Percentiles rank a stretch among this genome's conserved stretches.
These are phyloP conservation scores for Irpex rosettiformis DNA, from an alignment of 1,284 basidiomycete species.

Conservation along the genomic window DNA sequence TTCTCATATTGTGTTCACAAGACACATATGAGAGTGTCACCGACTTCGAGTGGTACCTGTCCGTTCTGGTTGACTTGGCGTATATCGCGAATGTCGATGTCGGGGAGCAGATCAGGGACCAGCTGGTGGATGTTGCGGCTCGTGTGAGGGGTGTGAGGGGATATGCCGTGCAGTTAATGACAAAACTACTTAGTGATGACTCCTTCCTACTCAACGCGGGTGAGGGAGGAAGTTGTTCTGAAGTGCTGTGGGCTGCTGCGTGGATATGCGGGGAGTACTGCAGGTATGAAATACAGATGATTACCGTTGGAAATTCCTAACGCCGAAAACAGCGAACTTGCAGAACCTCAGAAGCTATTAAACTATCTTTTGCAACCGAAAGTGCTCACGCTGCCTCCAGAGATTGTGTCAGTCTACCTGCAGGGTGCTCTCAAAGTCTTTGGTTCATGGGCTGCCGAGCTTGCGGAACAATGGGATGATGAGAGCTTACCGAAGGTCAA, in stretches of 20 bases:
- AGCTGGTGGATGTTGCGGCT: slow-evolving; percentile 84
- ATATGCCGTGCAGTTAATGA: slow-evolving; percentile 82
- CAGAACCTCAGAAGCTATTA: slow-evolving; percentile 67
- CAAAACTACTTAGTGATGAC: slow-evolving; percentile 76
- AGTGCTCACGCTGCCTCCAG: slow-evolving; percentile 50
- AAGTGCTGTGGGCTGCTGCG: slow-evolving; percentile 88
- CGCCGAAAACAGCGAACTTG: slow-evolving; percentile 49
- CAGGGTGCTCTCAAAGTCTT: slow-evolving; percentile 88
- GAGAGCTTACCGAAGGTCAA: slow-evolving; percentile 62
- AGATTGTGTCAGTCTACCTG: slow-evolving; percentile 73
- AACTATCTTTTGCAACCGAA: slow-evolving; percentile 64
- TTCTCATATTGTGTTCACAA: slow-evolving; percentile 80
- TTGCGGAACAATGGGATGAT: slow-evolving; percentile 75
- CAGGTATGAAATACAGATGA: slow-evolving; percentile 52
- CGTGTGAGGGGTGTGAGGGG: slow-evolving; percentile 76
- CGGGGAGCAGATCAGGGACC: slow-evolving; percentile 72
- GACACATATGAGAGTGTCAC: slow-evolving; percentile 84
- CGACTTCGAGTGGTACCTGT: slow-evolving; percentile 97
- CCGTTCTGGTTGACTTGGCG: slow-evolving; percentile 86
- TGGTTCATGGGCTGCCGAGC: slow-evolving; percentile 75
- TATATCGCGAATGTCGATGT: slow-evolving; percentile 81
- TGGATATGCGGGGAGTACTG: slow-evolving; percentile 96
- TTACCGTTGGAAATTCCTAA: slow-evolving; percentile 7
- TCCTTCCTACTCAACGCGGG: slow-evolving; percentile 58
- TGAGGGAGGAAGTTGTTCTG: slow-evolving; percentile 67